Base-by-base conservation (phyloP, 2,329 filamentous ascomycete genomes). In the Penicillium sp. region DNA sequence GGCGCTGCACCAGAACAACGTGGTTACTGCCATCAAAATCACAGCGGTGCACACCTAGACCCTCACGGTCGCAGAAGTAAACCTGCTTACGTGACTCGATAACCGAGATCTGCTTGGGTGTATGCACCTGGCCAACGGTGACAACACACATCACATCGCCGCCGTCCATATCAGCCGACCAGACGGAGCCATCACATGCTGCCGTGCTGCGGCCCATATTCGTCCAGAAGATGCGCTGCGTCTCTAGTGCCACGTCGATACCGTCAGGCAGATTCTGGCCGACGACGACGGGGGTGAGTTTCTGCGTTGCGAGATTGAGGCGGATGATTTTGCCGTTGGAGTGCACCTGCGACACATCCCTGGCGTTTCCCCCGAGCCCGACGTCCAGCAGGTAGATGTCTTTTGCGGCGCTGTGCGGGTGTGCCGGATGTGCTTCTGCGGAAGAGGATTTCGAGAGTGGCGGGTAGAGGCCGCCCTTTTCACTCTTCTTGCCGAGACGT, bases 161-260 rank as follows among this genome's bases (percentile, higher is more conserved):
- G 1, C 84, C 83, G 49, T 83, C 79, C 2, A 82, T 64, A n/a
- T 76, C 74, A n/a, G 74, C 69, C 2, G 74, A 77, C 58, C 70
- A 68, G 6, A 83, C 66, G 1, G 71, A 67, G 16, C 80, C 80
- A 55, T 81, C 73, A 18, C 71, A 68, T 3, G 60, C 54, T 1
- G 65, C 70, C 4, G 66, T 60, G 12, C 65, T 65, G 0, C 72
- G 73, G 0, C 80, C 80, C 80, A 82, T 82, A 60, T 71, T 74
- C 4, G 79, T 80, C 79, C 79, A 82, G 61, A 79, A 81, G 21
- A 82, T 70, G 34, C 73, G 71, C 3, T 67, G 65, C 0, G 57
- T 63, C 0, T 59, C 46, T 1, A 58, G 47, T 18, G 71, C 72
- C 4, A 79, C 64, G 16, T 72, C 73, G 15, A 82, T 72, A 0